These are phyloP conservation scores for Gigaspora rosea DNA, from an alignment of 192 early-diverging fungal species.

Conservation along the genomic window DNA sequence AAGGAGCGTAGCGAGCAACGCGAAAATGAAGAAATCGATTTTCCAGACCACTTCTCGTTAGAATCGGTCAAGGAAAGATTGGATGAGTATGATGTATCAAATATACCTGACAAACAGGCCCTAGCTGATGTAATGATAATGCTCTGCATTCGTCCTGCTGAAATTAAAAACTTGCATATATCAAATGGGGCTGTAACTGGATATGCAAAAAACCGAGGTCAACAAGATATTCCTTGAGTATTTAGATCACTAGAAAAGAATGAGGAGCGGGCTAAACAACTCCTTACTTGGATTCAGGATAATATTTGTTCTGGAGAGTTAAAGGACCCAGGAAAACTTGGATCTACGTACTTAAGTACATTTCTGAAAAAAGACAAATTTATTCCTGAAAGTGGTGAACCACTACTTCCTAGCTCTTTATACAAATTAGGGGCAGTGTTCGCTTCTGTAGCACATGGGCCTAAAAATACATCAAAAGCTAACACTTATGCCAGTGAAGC, in stretches of 20 bases:
- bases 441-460: background rate
- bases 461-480: conserved; percentile 1
- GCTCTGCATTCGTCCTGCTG: conserved; percentile 5
- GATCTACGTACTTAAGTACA: background rate
- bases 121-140: conserved; percentile 23
- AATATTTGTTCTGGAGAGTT: background rate
- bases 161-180: conserved; percentile 12
- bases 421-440: background rate
- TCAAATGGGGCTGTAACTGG: background rate
- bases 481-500: background rate
- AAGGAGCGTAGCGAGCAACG: background rate
- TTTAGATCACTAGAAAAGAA: conserved; percentile 19
- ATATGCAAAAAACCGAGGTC: conserved; percentile 6
- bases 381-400: background rate
- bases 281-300: conserved; percentile 15
- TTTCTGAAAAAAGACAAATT: conserved; percentile 2
- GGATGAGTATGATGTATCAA: background rate
- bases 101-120: background rate
- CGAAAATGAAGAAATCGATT: background rate
- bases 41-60: conserved; percentile 20
- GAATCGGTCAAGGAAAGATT: conserved; percentile 16
- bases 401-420: conserved; percentile 7
- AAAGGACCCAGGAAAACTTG: background rate
- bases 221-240: background rate
- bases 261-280: background rate